Evolutionary conservation across 2,329 filamentous ascomycete genomes (phyloP).

Genomic region (Gremmenia infestans): DNA sequence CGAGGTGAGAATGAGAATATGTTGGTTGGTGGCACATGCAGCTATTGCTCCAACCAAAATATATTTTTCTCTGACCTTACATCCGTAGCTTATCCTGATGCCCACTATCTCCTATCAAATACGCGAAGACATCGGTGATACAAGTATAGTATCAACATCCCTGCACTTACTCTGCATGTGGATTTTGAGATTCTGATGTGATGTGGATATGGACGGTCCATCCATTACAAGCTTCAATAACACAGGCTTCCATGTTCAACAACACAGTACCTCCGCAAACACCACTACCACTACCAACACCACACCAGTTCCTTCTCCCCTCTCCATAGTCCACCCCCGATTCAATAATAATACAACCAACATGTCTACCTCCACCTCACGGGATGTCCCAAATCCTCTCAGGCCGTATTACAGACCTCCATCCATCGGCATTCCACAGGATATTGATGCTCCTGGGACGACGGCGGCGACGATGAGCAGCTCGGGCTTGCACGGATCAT

Average conservation of each 20-base stretch:
- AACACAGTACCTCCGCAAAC: neutral
- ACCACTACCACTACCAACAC: neutral
- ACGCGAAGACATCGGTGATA: neutral
- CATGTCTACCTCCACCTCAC: constrained; percentile 42
- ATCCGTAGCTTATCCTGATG: too few relatives aligned
- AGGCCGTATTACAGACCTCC: constrained; percentile 60
- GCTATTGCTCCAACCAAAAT: neutral
- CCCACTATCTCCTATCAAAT: neutral
- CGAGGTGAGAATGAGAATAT: neutral
- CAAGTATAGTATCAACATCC: neutral
- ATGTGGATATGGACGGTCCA: too few relatives aligned
- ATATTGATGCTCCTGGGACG: constrained; percentile 27
- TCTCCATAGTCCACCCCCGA: too few relatives aligned
- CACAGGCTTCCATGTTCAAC: neutral
- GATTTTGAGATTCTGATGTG: too few relatives aligned
- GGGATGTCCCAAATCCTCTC: constrained; percentile 52
- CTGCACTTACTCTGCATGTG: neutral
- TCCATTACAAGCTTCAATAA: neutral
- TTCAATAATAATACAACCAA: constrained; percentile 16
- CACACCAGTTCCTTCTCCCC: neutral
- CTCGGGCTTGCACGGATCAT: constrained; percentile 26
- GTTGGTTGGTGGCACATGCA: neutral
- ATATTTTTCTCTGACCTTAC: neutral
- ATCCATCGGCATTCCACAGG: constrained; percentile 55
- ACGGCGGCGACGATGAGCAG: constrained; percentile 22